Percentiles rank a stretch among this genome's conserved stretches.
phyloP scores from a whole-genome alignment of 306 rosid genomes.

The Coriaria nepalensis region DNA sequence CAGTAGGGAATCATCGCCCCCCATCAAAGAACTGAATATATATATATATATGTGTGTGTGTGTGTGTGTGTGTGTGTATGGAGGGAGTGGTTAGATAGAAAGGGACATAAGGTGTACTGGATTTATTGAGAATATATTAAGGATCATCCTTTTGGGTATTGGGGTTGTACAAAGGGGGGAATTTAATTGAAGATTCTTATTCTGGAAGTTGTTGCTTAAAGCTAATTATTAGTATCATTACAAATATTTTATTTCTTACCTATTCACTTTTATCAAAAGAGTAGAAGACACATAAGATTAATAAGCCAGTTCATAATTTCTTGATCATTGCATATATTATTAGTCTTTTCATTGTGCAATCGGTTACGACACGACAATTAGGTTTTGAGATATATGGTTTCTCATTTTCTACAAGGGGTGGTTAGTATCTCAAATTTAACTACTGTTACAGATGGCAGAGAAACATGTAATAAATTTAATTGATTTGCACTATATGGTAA shows the following conservation, averaged over 20 bases:
- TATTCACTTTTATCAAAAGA: too few species aligned
- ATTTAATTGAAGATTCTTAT: slow-evolving; percentile 18
- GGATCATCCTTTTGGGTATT: slow-evolving; percentile 11
- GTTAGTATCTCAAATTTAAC: too few species aligned
- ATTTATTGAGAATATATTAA: neutral
- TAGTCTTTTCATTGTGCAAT: too few species aligned
- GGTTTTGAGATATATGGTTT: too few species aligned
- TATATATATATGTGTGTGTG: neutral
- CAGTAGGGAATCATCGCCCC: slow-evolving; percentile 64
- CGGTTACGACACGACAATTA: too few species aligned
- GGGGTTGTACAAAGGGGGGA: slow-evolving; percentile 36
- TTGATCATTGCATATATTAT: too few species aligned
- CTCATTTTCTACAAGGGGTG: too few species aligned
- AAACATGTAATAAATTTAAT: neutral
- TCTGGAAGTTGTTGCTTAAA: slow-evolving; percentile 7
- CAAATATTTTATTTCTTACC: too few species aligned
- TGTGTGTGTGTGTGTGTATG: neutral
- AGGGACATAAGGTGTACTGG: slow-evolving; percentile 9
- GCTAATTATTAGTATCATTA: neutral
- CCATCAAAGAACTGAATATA: slow-evolving; percentile 32
- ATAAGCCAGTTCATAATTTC: too few species aligned
- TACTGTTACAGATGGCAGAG: neutral
- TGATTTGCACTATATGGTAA: slow-evolving; percentile 25
- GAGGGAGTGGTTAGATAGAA: neutral
- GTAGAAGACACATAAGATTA: too few species aligned